These are phyloP conservation scores for Baeospora myosura DNA, from an alignment of 1,284 basidiomycete genomes.

Conservation along the genomic window DNA sequence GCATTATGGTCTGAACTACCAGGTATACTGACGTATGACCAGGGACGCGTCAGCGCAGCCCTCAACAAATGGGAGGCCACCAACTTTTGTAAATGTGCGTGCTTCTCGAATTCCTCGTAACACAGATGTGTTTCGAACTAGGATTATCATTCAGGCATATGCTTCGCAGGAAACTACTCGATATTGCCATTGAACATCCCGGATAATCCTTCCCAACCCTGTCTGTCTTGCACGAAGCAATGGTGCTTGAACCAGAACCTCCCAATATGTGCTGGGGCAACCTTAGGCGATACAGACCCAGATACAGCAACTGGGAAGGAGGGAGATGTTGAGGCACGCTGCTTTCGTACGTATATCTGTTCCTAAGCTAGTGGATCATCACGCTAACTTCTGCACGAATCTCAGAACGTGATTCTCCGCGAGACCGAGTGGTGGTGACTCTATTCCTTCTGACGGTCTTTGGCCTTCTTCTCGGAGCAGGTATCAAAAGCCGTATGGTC, in stretches of 20 bases:
- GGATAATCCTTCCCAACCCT: conserved; percentile 81
- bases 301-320: conserved; percentile 95
- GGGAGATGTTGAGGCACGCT: conserved; percentile 90
- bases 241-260: conserved; percentile 94
- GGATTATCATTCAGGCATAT: conserved; percentile 85
- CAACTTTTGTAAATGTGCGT: conserved; percentile 76
- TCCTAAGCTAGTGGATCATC: conserved; percentile 5
- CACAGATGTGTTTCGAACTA: conserved; percentile 7
- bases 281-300: conserved; percentile 79
- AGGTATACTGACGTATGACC: too few species aligned
- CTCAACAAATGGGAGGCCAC: conserved; percentile 76
- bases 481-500: conserved; percentile 73
- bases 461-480: conserved; percentile 76
- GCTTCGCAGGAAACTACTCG: conserved; percentile 81
- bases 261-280: conserved; percentile 77
- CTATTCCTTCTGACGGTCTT: conserved; percentile 82
- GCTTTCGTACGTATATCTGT: conserved; percentile 72
- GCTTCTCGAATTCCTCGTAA: conserved; percentile 4
- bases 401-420: conserved; percentile 68
- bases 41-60: too few species aligned
- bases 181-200: conserved; percentile 80
- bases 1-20: too few species aligned
- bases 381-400: conserved; percentile 17
- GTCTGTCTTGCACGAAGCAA: conserved; percentile 87
- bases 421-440: conserved; percentile 87